These are phyloP conservation scores for Globisporangium nagaii DNA, from an alignment of 352 stramenopile species.

Conservation along the genomic window DNA sequence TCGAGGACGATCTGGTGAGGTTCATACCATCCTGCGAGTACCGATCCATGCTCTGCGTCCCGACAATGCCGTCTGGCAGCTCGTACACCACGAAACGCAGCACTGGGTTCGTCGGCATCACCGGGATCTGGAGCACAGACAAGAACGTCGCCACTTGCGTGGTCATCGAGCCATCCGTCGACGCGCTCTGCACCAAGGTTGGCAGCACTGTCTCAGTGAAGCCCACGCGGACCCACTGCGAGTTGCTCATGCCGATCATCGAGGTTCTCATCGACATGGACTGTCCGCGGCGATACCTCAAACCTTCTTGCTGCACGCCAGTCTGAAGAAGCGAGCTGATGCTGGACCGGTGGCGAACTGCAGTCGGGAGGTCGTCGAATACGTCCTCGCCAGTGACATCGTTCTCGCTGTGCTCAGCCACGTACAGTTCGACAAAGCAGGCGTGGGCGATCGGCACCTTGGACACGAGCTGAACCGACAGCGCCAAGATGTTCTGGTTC, in stretches of 20 bases:
- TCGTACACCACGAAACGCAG: conserved; percentile 83
- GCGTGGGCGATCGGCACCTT: conserved; percentile 54
- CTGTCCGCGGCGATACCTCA: conserved; percentile 45
- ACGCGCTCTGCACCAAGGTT: conserved; percentile 30
- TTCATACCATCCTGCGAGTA: conserved; percentile 5
- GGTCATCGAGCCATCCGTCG: background rate
- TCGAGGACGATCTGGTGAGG: conserved; percentile 29
- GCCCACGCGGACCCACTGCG: conserved; percentile 63
- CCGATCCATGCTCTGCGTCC: conserved; percentile 3
- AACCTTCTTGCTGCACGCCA: conserved; percentile 57
- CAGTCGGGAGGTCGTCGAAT: conserved; percentile 44
- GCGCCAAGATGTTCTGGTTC: conserved; percentile 67
- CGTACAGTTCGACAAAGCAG: conserved; percentile 76
- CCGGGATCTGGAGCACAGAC: conserved; percentile 72
- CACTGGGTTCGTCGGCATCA: conserved; percentile 54
- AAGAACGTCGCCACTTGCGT: conserved; percentile 69
- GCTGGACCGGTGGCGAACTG: conserved; percentile 44
- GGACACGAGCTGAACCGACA: conserved; percentile 65
- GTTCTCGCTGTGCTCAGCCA: conserved; percentile 53
- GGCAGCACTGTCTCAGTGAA: conserved; percentile 78
- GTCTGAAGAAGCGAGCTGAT: conserved; percentile 75
- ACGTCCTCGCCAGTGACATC: conserved; percentile 45
- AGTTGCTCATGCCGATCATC: conserved; percentile 18
- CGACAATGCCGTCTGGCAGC: conserved; percentile 40
- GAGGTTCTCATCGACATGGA: conserved; percentile 41